Conservation (phyloP, 208 protist genomes). For the Crithidia fasciculata region DNA sequence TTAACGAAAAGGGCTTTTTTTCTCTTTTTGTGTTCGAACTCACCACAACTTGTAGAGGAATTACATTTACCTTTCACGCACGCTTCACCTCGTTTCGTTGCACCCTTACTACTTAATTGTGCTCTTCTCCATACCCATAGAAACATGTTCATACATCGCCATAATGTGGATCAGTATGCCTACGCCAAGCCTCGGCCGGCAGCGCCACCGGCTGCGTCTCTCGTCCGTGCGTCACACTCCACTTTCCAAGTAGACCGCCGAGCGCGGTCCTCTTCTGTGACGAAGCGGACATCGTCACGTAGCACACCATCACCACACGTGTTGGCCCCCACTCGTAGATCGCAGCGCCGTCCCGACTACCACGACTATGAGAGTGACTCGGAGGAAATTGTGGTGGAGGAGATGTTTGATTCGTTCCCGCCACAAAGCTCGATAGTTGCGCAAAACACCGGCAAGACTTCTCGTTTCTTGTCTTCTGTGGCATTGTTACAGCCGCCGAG, state of each 20-base stretch:
- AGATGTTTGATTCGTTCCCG: neutral
- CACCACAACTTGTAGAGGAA: too few relatives aligned
- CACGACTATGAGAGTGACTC: constrained; percentile 3
- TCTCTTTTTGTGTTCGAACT: too few relatives aligned
- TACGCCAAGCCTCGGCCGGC: neutral
- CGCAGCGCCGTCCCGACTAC: neutral
- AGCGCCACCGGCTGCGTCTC: neutral
- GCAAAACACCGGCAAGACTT: neutral
- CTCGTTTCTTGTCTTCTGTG: too few relatives aligned
- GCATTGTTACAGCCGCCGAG: too few relatives aligned
- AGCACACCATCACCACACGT: too few relatives aligned
- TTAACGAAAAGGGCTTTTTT: too few relatives aligned
- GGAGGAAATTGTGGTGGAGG: constrained; percentile 6
- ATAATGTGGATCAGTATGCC: constrained; percentile 1
- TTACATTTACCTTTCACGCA: too few relatives aligned
- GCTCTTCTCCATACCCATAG: neutral
- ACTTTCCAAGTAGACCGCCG: neutral
- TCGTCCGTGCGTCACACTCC: neutral
- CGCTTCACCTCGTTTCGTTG: too few relatives aligned
- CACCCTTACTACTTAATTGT: too few relatives aligned
- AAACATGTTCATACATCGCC: constrained; percentile 16
- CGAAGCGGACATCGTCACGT: too few relatives aligned
- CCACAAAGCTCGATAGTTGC: neutral
- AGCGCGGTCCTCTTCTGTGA: too few relatives aligned
- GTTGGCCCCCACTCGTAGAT: neutral